Evolutionary conservation across 345 rosid species (phyloP).

Genomic region (Salix suchowensis): DNA sequence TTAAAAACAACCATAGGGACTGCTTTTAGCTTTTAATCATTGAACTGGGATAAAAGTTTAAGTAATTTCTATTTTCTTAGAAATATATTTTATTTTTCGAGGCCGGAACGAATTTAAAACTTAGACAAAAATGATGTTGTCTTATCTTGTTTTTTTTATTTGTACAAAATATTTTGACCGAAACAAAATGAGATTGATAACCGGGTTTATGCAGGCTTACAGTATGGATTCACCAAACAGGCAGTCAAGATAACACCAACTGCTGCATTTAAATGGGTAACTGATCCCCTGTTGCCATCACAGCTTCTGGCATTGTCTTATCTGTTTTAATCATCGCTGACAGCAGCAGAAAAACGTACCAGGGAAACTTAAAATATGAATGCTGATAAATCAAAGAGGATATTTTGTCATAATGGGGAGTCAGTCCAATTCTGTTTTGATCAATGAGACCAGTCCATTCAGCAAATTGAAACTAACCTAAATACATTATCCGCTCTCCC

Average conservation of each 20-base stretch:
- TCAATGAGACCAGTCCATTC: conserved; percentile 30
- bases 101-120: too few relatives aligned
- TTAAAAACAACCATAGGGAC: too few relatives aligned
- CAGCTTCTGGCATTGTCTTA: conserved; percentile 26
- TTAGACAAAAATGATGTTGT: too few relatives aligned
- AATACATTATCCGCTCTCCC: conserved; percentile 29
- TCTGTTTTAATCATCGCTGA: conserved; percentile 28
- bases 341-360: conserved; percentile 24
- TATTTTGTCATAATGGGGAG: conserved; percentile 32
- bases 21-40: too few relatives aligned
- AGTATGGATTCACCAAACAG: conserved; percentile 31
- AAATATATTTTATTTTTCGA: too few relatives aligned
- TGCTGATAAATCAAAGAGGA: conserved; percentile 24
- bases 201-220: conserved; percentile 34
- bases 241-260: conserved; percentile 36
- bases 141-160: too few relatives aligned
- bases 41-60: too few relatives aligned
- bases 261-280: conserved; percentile 30
- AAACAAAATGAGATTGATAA: too few relatives aligned
- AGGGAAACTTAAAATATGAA: conserved; percentile 24
- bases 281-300: conserved; percentile 23
- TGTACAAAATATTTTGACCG: too few relatives aligned
- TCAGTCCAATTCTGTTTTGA: conserved; percentile 26
- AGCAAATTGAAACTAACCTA: conserved; percentile 34
- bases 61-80: too few relatives aligned